Conservation (phyloP, 352 stramenopile genomes). For the Blastocystis hominis region DNA sequence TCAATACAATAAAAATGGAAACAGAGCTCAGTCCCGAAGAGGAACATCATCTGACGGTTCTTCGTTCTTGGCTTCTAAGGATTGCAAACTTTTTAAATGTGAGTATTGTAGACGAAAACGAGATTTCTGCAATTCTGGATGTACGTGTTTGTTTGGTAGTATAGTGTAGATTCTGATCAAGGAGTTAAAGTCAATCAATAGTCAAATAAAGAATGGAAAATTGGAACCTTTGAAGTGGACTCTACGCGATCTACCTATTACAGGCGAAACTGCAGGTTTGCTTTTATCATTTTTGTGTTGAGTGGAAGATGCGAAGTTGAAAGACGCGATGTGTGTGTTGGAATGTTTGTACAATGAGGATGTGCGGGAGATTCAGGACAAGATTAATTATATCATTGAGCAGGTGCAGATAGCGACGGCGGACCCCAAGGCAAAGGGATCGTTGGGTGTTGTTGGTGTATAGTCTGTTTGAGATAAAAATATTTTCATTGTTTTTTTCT, state of each 20-base stretch:
- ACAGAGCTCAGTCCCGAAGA: neutral
- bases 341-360: constrained; percentile 53
- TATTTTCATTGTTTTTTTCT: neutral
- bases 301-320: neutral
- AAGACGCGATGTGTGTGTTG: constrained; percentile 23
- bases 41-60: neutral
- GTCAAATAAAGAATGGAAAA: neutral
- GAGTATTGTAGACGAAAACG: constrained; percentile 21
- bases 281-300: neutral
- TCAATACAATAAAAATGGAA: neutral
- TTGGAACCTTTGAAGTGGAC: neutral
- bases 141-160: neutral
- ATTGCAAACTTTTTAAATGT: constrained; percentile 4
- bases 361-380: constrained; percentile 44
- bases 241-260: constrained; percentile 23
- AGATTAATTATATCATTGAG: constrained; percentile 48
- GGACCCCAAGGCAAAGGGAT: neutral
- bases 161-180: neutral
- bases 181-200: neutral
- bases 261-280: neutral
- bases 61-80: neutral
- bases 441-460: constrained; percentile 24
- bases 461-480: neutral
- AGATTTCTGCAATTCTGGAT: constrained; percentile 22
- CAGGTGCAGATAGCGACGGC: constrained; percentile 32